phyloP scores from a whole-genome alignment of 192 early-diverging fungal species.

The Chytriomyces hyalinus region DNA sequence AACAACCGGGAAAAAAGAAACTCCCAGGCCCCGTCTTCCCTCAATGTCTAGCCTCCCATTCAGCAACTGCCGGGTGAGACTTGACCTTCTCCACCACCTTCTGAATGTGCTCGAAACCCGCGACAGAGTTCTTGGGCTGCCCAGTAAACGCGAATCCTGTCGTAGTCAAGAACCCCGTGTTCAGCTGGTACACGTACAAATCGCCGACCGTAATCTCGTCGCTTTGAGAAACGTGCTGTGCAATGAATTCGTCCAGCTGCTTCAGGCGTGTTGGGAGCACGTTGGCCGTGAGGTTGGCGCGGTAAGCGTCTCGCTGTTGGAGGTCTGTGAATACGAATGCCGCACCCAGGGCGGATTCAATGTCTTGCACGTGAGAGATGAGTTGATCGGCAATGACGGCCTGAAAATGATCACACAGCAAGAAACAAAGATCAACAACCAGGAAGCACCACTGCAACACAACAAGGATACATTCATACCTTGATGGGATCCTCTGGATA shows the following conservation, averaged over 20 bases:
- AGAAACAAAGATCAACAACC: too few species aligned
- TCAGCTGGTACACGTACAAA: constrained; percentile 34
- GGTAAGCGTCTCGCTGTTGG: constrained; percentile 39
- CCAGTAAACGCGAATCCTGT: background rate
- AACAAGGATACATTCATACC: too few species aligned
- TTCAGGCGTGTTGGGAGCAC: constrained; percentile 23
- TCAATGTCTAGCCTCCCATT: constrained; percentile 37
- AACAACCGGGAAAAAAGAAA: too few species aligned
- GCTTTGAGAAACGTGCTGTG: constrained; percentile 31
- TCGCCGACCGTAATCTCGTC: constrained; percentile 43
- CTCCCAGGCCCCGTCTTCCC: too few species aligned
- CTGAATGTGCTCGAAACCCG: constrained; percentile 26
- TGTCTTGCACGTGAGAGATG: constrained; percentile 34
- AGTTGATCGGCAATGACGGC: constrained; percentile 43
- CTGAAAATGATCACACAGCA: too few species aligned
- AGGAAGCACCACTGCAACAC: too few species aligned
- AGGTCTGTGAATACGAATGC: constrained; percentile 31
- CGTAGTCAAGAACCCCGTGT: background rate
- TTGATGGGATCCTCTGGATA: constrained; percentile 43
- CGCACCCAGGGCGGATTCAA: constrained; percentile 26
- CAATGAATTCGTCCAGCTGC: constrained; percentile 30
- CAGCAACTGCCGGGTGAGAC: constrained; percentile 33
- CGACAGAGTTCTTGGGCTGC: constrained; percentile 33
- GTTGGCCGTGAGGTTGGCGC: constrained; percentile 34
- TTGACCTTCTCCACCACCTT: constrained; percentile 37